Percentiles rank a stretch among this genome's conserved stretches.
Evolutionary conservation across 129 eudicot species (phyloP).

Genomic region (Calendula officinalis): DNA sequence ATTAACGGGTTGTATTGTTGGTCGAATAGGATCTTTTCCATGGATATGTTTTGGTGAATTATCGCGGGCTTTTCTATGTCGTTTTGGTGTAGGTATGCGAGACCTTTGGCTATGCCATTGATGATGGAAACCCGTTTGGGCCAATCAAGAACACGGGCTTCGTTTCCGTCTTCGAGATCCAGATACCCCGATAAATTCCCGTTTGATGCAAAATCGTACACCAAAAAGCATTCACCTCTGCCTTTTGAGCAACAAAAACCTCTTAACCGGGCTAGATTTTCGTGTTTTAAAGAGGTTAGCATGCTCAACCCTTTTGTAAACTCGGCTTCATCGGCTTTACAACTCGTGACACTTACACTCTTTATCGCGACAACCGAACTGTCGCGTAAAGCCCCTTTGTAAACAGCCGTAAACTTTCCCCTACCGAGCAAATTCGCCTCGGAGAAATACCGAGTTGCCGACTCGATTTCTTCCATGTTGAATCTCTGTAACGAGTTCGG

Average conservation of each 20-base stretch:
- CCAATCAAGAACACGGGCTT: constrained; percentile 61
- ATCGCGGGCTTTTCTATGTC: constrained; percentile 52
- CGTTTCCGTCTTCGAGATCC: constrained; percentile 44
- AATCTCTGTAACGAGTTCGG: constrained; percentile 39
- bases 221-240: constrained; percentile 77
- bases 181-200: constrained; percentile 62
- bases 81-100: constrained; percentile 59
- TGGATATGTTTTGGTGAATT: constrained; percentile 77
- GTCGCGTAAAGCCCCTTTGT: constrained; percentile 68
- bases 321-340: constrained; percentile 83
- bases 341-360: constrained; percentile 59
- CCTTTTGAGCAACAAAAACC: constrained; percentile 85
- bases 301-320: constrained; percentile 68
- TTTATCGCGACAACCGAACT: constrained; percentile 72
- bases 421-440: constrained; percentile 70
- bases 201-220: constrained; percentile 72
- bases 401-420: constrained; percentile 75
- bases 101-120: constrained; percentile 79
- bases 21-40: constrained; percentile 67
- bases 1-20: constrained; percentile 63
- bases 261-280: constrained; percentile 56
- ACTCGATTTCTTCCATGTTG: constrained; percentile 88
- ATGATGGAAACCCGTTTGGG: constrained; percentile 65
- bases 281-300: constrained; percentile 68
- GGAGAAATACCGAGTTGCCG: constrained; percentile 81